These are phyloP conservation scores for Choricystis sp. DNA, from an alignment of 139 green algal species.

Conservation along the genomic window DNA sequence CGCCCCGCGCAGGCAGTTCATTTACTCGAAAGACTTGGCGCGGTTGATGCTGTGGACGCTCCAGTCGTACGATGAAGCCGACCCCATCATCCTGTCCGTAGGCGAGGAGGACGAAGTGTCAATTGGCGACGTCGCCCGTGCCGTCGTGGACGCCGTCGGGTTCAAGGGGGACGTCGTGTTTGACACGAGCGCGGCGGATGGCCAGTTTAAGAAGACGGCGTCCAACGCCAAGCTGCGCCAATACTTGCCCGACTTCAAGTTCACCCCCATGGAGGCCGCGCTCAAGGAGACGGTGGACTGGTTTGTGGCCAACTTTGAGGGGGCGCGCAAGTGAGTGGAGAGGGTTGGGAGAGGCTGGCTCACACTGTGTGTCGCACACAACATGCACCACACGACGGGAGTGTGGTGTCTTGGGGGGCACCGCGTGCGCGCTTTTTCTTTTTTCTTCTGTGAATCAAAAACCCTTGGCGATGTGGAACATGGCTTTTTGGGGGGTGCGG, in stretches of 20 bases:
- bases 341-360: no score
- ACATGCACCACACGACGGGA: no score
- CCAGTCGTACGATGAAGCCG: slow-evolving; percentile 21
- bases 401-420: no score
- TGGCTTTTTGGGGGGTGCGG: no score
- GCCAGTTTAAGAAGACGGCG: slow-evolving; percentile 40
- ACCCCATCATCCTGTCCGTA: slow-evolving; percentile 34
- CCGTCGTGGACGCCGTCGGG: slow-evolving; percentile 14
- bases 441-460: no score
- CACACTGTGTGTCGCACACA: no score
- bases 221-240: slow-evolving; percentile 28
- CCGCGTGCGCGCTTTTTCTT: no score
- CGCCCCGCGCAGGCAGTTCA: slow-evolving; percentile 6
- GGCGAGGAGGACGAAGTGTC: slow-evolving; percentile 31
- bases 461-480: no score
- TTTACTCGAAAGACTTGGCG: slow-evolving; percentile 10
- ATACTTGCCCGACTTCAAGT: slow-evolving; percentile 35
- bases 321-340: background rate
- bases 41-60: slow-evolving; percentile 31
- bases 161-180: slow-evolving; percentile 23
- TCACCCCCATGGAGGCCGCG: slow-evolving; percentile 23
- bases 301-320: slow-evolving; percentile 19
- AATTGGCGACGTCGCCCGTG: slow-evolving; percentile 14
- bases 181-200: slow-evolving; percentile 33
- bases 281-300: slow-evolving; percentile 18